Base-by-base conservation (phyloP, 352 stramenopile species). In the Globisporangium iwayamae region DNA sequence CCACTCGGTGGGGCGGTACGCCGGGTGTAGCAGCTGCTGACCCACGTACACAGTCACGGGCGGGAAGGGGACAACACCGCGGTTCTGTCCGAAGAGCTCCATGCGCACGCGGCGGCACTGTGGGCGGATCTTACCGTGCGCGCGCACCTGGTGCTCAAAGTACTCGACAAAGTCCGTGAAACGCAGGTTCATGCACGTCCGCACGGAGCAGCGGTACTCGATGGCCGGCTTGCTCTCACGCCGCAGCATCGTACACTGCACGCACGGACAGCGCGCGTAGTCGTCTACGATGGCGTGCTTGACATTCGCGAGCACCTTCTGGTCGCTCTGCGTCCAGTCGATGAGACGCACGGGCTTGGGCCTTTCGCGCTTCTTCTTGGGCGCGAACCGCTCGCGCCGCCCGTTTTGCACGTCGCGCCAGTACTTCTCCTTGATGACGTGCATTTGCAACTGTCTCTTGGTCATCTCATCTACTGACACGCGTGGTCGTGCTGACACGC, bases 41-140 rank as follows among this genome's bases (percentile, higher is more conserved):
- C 65, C 73, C 1, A 76, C 68, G 60, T 84, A 92, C 11, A 92
- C 81, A 2, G 79, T 91, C 54, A 70, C 56, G 0, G 83, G 81
- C 8, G 83, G 79, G 11, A 65, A 71, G 1, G 75, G 63, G 11
- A 64, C 10, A 4, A 14, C 68, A 6, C 66, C 74, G 38, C 65
- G 68, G 13, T 80, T 59, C 47, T 84, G 72, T 13, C 69, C 64
- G 32, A 72, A 79, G 22, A 79, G 51, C 20, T 84, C 73, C 36
- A 69, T 62, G 38, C 73, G 65, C n/a, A 83, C 56, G 38, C 74
- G 73, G 3, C 53, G 50, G 41, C 79, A 85, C 13, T 71, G 55
- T 14, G 78, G 66, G 41, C 74, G 66, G 28, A 91, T 47, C 7
- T 51, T 65, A 38, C 78, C 81, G 60, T 92, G 83, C 4, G 68